phyloP scores from a whole-genome alignment of 176 grass and related monocot species.

The Areca catechu region DNA sequence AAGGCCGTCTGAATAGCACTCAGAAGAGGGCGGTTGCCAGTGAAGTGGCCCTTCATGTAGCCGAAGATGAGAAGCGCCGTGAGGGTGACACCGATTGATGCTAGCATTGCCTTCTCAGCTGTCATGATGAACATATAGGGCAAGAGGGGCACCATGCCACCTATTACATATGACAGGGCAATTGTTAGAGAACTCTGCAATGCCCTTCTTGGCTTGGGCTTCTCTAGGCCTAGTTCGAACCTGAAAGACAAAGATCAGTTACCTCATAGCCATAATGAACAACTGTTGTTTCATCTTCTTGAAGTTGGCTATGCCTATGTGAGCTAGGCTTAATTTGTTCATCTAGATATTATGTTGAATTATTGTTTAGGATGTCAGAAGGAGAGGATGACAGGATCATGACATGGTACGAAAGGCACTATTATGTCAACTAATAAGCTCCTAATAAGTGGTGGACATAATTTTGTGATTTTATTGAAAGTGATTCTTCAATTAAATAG shows the following conservation, averaged over 20 bases:
- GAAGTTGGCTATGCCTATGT: no score
- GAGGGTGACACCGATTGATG: slow-evolving; percentile 56
- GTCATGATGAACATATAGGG: slow-evolving; percentile 63
- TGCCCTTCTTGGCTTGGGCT: slow-evolving; percentile 74
- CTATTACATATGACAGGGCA: slow-evolving; percentile 51
- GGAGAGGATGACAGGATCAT: no score
- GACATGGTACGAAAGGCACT: no score
- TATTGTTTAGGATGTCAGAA: no score
- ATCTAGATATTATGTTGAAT: no score
- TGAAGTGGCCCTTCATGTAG: slow-evolving; percentile 67
- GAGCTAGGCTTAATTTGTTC: no score
- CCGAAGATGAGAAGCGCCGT: slow-evolving; percentile 66
- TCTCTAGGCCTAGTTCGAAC: slow-evolving; percentile 85
- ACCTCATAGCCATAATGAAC: background rate
- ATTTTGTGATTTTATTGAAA: no score
- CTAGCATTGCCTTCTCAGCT: slow-evolving; percentile 56
- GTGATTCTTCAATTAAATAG: no score
- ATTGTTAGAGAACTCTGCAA: slow-evolving; percentile 71
- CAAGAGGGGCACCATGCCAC: slow-evolving; percentile 69
- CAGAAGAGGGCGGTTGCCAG: slow-evolving; percentile 54
- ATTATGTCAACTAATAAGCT: no score
- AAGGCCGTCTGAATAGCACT: slow-evolving; percentile 70
- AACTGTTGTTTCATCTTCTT: no score
- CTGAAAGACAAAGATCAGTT: slow-evolving; percentile 17
- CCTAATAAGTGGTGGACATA: no score